Base-by-base conservation (phyloP, 2,329 filamentous ascomycete species). In the Pyrenochaeta sp. region DNA sequence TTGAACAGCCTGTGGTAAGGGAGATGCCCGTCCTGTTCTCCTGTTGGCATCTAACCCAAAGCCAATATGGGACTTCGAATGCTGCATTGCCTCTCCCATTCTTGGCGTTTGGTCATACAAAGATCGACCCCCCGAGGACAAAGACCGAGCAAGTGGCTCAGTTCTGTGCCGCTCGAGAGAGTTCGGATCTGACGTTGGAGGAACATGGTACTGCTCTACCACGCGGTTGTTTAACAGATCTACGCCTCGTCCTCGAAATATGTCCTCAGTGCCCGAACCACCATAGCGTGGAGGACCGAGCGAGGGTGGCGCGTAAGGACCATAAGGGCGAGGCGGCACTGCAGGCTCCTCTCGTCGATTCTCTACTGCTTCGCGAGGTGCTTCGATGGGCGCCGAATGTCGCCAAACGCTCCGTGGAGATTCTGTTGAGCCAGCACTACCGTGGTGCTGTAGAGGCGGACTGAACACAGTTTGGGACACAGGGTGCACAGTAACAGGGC, bases 1-100 rank as follows among this genome's bases (percentile, higher is more conserved):
- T 71, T 97, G 93, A 0, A 97, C 93, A 18, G 94, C 93, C 75
- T 97, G 94, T 1, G 94, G 94, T 14, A 97, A 80, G 1, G 94
- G 94, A 7, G 94, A 97, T 33, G 92, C 83, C 43, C 93, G 88
- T 1, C 93, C 93, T 61, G 89, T 90, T 47, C 91, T 87, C 68
- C 92, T 92, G 54, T 89, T 88, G 51, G 91, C 88, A 64, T 96
- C 91, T 12, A 81, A 77, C 37, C 84, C 82, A 10, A 96, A 83
- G 2, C 87, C 88, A n/a, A 97, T 80, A 37, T 96, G 81, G 32
- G 85, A 87, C 56, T 90, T 82, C 54, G 82, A 87, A 46, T 84
- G 82, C 23, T 85, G 82, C 35, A 85, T 81, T 29, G 85, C 81
- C 44, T 86, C 85, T 66, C 78, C 82, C 49, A 74, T 68, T 45